Percentiles rank a stretch among this genome's conserved stretches.
These are phyloP conservation scores for Bathelium albidoporum DNA, from an alignment of 495 filamentous ascomycete species.

Conservation along the genomic window DNA sequence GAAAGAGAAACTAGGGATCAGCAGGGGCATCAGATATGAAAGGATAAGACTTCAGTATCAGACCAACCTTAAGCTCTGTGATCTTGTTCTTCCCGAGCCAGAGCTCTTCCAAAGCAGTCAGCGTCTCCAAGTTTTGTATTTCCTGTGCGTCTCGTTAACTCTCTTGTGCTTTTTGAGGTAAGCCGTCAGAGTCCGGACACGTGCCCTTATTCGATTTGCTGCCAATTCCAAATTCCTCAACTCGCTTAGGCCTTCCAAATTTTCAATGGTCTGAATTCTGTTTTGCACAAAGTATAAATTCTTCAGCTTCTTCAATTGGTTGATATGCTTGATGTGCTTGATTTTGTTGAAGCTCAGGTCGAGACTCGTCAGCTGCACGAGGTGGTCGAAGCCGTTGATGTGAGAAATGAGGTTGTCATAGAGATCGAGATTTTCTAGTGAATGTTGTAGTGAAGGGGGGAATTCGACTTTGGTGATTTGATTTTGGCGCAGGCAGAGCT, in stretches of 20 bases:
- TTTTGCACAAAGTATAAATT: slow-evolving; percentile 95
- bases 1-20: neutral
- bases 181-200: neutral
- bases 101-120: slow-evolving; percentile 69
- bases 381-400: slow-evolving; percentile 69
- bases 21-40: neutral
- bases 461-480: slow-evolving; percentile 68
- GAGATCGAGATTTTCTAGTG: slow-evolving; percentile 75
- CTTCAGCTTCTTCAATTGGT: slow-evolving; percentile 64
- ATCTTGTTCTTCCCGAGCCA: slow-evolving; percentile 99
- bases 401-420: slow-evolving; percentile 97
- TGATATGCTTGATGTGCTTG: slow-evolving; percentile 89
- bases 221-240: slow-evolving; percentile 80
- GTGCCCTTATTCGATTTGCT: slow-evolving; percentile 76
- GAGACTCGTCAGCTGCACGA: slow-evolving; percentile 62
- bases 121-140: slow-evolving; percentile 73
- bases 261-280: slow-evolving; percentile 79
- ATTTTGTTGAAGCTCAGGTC: slow-evolving; percentile 99
- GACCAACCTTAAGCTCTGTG: slow-evolving; percentile 58
- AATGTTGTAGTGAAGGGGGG: slow-evolving; percentile 50
- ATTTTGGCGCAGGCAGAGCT: slow-evolving; percentile 91
- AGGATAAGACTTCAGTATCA: neutral
- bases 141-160: slow-evolving; percentile 38
- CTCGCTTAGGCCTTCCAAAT: slow-evolving; percentile 60
- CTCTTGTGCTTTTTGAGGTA: neutral